A percentile compares a stretch with the other conserved stretches of the same genome.
phyloP scores from a whole-genome alignment of 192 early-diverging fungal species.

The Phycomyces blakesleeanus region DNA sequence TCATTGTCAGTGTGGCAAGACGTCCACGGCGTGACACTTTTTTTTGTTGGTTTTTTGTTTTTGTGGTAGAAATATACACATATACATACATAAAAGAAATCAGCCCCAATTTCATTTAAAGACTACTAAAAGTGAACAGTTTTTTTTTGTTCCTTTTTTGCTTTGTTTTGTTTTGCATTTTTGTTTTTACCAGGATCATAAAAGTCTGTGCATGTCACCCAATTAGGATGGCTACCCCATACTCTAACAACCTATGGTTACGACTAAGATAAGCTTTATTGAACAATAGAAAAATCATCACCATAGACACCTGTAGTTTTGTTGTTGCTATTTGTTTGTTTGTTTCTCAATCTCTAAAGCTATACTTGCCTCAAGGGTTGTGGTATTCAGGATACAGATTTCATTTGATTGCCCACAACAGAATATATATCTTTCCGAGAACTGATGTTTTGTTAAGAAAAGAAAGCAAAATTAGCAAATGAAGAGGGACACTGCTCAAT shows the following conservation, averaged over 20 bases:
- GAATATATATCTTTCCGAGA: constrained; percentile 43
- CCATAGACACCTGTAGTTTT: too few species aligned
- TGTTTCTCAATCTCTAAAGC: neutral
- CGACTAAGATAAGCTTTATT: neutral
- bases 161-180: too few species aligned
- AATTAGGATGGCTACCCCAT: constrained; percentile 55
- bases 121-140: too few species aligned
- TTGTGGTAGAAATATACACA: too few species aligned
- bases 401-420: constrained; percentile 52
- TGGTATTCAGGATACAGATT: constrained; percentile 47
- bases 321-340: too few species aligned
- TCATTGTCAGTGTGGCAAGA: constrained; percentile 43
- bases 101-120: too few species aligned
- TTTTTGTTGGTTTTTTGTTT: too few species aligned
- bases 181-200: constrained; percentile 42
- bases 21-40: constrained; percentile 35
- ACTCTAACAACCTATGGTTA: constrained; percentile 44
- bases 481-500: too few species aligned
- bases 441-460: constrained; percentile 2
- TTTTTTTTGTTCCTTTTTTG: too few species aligned
- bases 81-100: too few species aligned
- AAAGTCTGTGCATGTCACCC: constrained; percentile 49
- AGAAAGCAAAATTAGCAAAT: too few species aligned
- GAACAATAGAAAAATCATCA: neutral
- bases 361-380: constrained; percentile 39